These are phyloP conservation scores for Leccinum ponderosum DNA, from an alignment of 1,284 basidiomycete species.

Conservation along the genomic window DNA sequence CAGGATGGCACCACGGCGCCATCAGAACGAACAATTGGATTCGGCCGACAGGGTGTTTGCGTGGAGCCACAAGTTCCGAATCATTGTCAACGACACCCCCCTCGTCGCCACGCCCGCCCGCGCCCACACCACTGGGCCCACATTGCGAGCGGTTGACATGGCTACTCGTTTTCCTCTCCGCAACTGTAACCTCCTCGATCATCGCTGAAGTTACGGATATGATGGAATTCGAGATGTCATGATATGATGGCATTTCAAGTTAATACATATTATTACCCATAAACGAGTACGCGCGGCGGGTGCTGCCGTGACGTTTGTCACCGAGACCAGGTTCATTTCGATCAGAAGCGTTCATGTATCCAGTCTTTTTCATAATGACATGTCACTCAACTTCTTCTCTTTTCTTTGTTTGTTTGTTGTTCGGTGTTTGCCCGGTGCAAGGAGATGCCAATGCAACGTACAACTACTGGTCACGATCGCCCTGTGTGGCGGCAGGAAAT, in stretches of 20 bases:
- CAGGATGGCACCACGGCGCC: not conserved
- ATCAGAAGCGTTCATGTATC: not conserved
- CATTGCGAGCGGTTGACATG: not conserved
- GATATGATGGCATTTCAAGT: not conserved
- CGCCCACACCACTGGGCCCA: not conserved
- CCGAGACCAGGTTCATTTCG: not conserved
- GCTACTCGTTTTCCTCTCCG: not conserved
- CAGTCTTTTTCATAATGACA: not conserved
- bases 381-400: not conserved
- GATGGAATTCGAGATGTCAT: not conserved
- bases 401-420: not conserved
- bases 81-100: not conserved
- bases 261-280: not conserved
- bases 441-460: not conserved
- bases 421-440: not conserved
- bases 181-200: not conserved
- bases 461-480: slow-evolving; percentile 16
- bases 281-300: not conserved
- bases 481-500: slow-evolving; percentile 24
- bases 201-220: not conserved
- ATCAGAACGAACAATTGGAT: not conserved
- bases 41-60: not conserved
- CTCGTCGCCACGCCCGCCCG: not conserved
- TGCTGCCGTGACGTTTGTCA: too few relatives aligned
- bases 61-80: not conserved